These are phyloP conservation scores for Neurospora sp. DNA, from an alignment of 495 filamentous ascomycete genomes.

Conservation along the genomic window DNA sequence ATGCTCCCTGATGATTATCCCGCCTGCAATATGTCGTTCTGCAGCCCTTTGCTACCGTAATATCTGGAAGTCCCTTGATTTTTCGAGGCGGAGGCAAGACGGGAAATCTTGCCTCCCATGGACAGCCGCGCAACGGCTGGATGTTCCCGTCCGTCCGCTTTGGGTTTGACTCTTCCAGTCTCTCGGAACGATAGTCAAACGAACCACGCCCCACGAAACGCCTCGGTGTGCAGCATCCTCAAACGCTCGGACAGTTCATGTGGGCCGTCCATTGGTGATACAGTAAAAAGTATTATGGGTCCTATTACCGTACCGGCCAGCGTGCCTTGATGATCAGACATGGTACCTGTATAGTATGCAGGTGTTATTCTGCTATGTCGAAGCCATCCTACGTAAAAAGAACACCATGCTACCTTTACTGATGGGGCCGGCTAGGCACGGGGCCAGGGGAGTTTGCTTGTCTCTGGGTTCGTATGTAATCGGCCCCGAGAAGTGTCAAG, in stretches of 20 bases:
- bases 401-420: neutral
- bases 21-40: constrained; percentile 11
- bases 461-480: neutral
- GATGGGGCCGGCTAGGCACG: neutral
- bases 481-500: neutral
- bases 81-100: neutral
- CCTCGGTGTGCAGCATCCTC: neutral
- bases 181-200: constrained; percentile 21
- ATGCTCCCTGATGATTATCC: neutral
- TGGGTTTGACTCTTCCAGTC: constrained; percentile 13
- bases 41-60: constrained; percentile 3
- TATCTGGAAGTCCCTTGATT: neutral
- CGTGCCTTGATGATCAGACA: neutral
- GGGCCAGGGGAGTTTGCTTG: neutral
- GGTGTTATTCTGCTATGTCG: neutral
- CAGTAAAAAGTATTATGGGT: neutral
- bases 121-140: neutral
- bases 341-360: neutral
- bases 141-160: neutral
- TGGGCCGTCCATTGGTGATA: neutral
- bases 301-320: constrained; percentile 2
- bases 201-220: constrained; percentile 2
- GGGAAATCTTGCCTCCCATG: neutral
- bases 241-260: neutral
- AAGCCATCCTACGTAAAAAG: neutral